Evolutionary conservation across 2,329 filamentous ascomycete genomes (phyloP).

Genomic region (Lasiodiplodia sp.): DNA sequence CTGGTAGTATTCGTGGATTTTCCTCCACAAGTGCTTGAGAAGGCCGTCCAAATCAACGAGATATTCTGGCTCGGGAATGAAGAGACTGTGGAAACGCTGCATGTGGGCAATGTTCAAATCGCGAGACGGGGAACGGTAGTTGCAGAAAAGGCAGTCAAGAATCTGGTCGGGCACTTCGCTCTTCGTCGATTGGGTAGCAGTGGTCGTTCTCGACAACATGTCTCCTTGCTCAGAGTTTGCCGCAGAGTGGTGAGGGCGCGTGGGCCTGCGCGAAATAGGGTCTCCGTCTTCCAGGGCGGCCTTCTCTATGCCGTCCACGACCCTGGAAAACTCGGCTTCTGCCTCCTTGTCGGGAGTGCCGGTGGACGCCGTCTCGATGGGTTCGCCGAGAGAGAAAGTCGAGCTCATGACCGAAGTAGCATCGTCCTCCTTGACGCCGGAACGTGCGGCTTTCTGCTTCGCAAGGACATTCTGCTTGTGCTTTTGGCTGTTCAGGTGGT

Average conservation of each 20-base stretch:
- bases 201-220: constrained; percentile 44
- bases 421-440: constrained; percentile 64
- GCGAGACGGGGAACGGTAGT: constrained; percentile 78
- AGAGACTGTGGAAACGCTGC: constrained; percentile 92
- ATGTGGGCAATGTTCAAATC: constrained; percentile 86
- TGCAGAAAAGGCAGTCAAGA: constrained; percentile 85
- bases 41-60: constrained; percentile 84
- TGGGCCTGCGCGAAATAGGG: constrained; percentile 48
- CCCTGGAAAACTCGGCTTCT: constrained; percentile 77
- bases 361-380: constrained; percentile 62
- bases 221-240: constrained; percentile 43
- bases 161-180: constrained; percentile 44
- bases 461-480: constrained; percentile 74
- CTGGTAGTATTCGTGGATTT: constrained; percentile 79
- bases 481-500: constrained; percentile 90
- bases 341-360: constrained; percentile 67
- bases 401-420: constrained; percentile 86
- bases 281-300: constrained; percentile 62
- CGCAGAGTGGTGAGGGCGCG: constrained; percentile 46
- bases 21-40: constrained; percentile 77
- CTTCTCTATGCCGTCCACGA: constrained; percentile 79
- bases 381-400: constrained; percentile 88
- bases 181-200: constrained; percentile 43
- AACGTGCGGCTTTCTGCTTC: constrained; percentile 50
- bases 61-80: constrained; percentile 88